These are phyloP conservation scores for Aleurites moluccanus DNA, from an alignment of 441 rosid species.

Conservation along the genomic window DNA sequence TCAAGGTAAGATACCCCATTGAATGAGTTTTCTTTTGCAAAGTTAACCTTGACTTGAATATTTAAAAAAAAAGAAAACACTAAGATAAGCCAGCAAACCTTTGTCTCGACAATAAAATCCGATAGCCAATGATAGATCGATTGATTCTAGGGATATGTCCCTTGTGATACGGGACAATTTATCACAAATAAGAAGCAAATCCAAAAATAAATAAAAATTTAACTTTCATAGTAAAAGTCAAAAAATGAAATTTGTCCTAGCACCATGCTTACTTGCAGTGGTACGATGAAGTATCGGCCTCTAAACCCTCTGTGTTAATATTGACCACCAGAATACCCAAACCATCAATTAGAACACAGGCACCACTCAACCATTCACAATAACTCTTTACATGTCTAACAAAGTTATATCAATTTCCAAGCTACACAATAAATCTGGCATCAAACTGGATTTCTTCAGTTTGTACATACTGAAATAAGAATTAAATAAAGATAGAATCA, in stretches of 20 bases:
- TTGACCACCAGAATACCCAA: slow-evolving; percentile 53
- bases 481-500: background rate
- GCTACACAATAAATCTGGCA: background rate
- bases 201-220: background rate
- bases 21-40: background rate
- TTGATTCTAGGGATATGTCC: slow-evolving; percentile 64
- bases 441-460: background rate
- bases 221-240: too few relatives aligned
- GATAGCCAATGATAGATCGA: slow-evolving; percentile 86
- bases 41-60: background rate
- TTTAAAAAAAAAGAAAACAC: background rate
- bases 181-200: slow-evolving; percentile 16
- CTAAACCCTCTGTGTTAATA: slow-evolving; percentile 48
- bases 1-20: background rate
- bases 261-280: slow-evolving; percentile 69
- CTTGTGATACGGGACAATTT: slow-evolving; percentile 46
- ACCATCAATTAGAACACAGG: slow-evolving; percentile 19
- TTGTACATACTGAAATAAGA: background rate
- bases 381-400: background rate
- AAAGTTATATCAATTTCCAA: too few relatives aligned
- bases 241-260: slow-evolving; percentile 16
- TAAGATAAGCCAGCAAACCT: slow-evolving; percentile 52
- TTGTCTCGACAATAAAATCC: slow-evolving; percentile 86
- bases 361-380: background rate
- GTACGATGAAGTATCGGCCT: slow-evolving; percentile 78